Conservation (phyloP, 75 land plant genomes). For the Selaginella tamariscina region DNA sequence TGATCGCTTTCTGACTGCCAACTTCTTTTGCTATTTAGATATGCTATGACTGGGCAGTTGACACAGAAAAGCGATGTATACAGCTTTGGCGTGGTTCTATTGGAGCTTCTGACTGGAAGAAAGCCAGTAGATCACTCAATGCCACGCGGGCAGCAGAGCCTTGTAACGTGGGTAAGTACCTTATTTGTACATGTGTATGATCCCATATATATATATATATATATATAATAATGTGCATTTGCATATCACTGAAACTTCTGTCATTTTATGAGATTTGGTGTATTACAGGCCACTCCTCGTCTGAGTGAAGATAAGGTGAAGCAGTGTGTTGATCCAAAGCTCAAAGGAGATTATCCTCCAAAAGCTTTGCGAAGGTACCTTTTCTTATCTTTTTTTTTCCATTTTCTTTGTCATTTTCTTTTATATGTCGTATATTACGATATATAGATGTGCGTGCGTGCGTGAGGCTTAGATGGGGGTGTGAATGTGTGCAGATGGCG, state of each 20-base stretch:
- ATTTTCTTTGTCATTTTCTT: neutral
- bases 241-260: neutral
- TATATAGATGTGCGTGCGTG: no score
- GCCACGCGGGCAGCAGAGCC: conserved; percentile 93
- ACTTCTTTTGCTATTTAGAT: conserved; percentile 30
- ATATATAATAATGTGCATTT: conserved; percentile 2
- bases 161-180: conserved; percentile 84
- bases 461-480: no score
- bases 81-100: conserved; percentile 71
- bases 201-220: no score
- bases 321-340: conserved; percentile 63
- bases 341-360: conserved; percentile 58
- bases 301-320: conserved; percentile 63
- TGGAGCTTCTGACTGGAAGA: conserved; percentile 67
- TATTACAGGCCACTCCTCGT: conserved; percentile 59
- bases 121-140: conserved; percentile 73
- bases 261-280: neutral
- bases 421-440: neutral
- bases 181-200: no score
- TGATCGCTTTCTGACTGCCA: no score
- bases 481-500: conserved; percentile 43
- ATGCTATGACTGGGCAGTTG: conserved; percentile 83
- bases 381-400: neutral
- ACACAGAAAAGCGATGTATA: conserved; percentile 79
- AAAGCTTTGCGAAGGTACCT: conserved; percentile 81